Percentiles rank a stretch among this genome's conserved stretches.
Conservation (phyloP, 1,284 basidiomycete genomes). For the Schizophyllum commune region DNA sequence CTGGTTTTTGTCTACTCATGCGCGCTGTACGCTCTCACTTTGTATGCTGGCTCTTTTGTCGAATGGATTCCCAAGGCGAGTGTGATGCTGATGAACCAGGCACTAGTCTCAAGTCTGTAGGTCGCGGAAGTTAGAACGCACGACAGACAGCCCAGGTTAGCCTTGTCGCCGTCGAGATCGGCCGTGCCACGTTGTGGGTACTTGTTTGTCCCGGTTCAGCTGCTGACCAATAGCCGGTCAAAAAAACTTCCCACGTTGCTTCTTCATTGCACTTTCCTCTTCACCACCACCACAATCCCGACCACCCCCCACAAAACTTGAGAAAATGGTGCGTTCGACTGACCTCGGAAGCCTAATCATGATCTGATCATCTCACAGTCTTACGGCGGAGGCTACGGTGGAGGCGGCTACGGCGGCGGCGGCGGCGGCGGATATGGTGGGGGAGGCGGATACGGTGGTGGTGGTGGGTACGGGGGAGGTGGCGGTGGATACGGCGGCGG, state of each 20-base stretch:
- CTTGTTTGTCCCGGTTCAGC: neutral
- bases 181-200: neutral
- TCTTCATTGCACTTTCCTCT: constrained; percentile 1
- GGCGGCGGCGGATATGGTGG: neutral
- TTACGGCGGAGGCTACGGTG: constrained; percentile 19
- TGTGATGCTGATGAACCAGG: no score
- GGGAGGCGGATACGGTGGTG: constrained; percentile 7
- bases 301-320: constrained; percentile 11
- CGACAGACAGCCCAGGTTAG: no score
- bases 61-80: neutral
- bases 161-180: no score
- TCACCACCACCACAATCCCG: neutral
- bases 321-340: constrained; percentile 11
- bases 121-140: no score
- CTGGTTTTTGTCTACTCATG: neutral
- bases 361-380: neutral
- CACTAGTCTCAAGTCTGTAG: no score
- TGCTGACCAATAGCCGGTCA: neutral
- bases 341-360: neutral
- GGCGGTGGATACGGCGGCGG: constrained; percentile 35
- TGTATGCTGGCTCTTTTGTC: neutral
- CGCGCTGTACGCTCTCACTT: neutral
- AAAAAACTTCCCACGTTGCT: neutral
- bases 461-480: constrained; percentile 23
- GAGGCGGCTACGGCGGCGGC: neutral